phyloP scores from a whole-genome alignment of 2,329 filamentous ascomycete species.

The Microascus cirrosus region DNA sequence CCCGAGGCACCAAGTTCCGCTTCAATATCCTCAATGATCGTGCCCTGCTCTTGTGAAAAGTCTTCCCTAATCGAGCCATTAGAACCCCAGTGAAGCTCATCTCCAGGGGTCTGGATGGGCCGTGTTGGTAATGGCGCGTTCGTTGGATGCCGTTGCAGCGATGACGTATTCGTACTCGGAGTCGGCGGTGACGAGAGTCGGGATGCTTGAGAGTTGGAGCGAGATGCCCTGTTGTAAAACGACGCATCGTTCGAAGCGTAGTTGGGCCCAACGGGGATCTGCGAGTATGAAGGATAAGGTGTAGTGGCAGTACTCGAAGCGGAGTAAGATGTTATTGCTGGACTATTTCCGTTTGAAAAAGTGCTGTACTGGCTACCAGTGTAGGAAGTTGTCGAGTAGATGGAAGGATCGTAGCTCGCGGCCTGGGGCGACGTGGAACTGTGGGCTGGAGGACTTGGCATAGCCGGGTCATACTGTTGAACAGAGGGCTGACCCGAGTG shows the following conservation, averaged over 20 bases:
- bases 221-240: slow-evolving; percentile 29
- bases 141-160: slow-evolving; percentile 45
- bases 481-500: background rate
- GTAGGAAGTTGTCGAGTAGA: slow-evolving; percentile 14
- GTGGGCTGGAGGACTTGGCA: slow-evolving; percentile 23
- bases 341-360: slow-evolving; percentile 24
- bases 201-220: slow-evolving; percentile 39
- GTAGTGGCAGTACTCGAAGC: slow-evolving; percentile 8
- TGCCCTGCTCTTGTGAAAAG: slow-evolving; percentile 32
- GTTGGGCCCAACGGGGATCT: slow-evolving; percentile 40
- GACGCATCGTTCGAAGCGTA: slow-evolving; percentile 35
- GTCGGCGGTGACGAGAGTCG: slow-evolving; percentile 31
- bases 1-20: slow-evolving; percentile 33
- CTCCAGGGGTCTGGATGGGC: slow-evolving; percentile 31
- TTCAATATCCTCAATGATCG: slow-evolving; percentile 47
- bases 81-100: slow-evolving; percentile 28
- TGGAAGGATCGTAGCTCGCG: slow-evolving; percentile 25
- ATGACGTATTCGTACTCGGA: slow-evolving; percentile 23
- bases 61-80: slow-evolving; percentile 20
- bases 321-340: slow-evolving; percentile 17
- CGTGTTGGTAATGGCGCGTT: slow-evolving; percentile 47
- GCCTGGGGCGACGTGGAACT: slow-evolving; percentile 13
- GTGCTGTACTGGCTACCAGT: slow-evolving; percentile 14
- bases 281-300: slow-evolving; percentile 39
- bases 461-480: slow-evolving; percentile 27